Conservation (phyloP, 75 land plant species). For the Picea sitchensis region DNA sequence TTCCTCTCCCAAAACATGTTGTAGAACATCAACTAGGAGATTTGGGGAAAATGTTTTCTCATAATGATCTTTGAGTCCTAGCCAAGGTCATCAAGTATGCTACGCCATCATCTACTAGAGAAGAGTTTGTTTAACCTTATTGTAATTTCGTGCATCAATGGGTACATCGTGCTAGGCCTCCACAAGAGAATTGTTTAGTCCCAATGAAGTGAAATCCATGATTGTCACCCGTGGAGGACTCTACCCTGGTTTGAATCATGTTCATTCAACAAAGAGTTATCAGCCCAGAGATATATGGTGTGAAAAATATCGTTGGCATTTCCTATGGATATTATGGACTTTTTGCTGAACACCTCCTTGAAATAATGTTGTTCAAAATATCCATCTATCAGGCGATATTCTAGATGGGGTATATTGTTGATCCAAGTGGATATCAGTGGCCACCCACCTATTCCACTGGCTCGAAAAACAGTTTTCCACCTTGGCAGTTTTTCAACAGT, state of each 20-base stretch:
- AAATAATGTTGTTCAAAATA: constrained; percentile 57
- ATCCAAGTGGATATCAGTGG: too few relatives aligned
- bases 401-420: constrained; percentile 6
- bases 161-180: constrained; percentile 86
- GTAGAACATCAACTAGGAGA: constrained; percentile 41
- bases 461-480: too few relatives aligned
- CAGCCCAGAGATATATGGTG: too few relatives aligned
- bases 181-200: constrained; percentile 77
- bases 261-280: constrained; percentile 61
- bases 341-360: too few relatives aligned
- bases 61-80: constrained; percentile 78
- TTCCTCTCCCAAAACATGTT: constrained; percentile 28
- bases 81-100: constrained; percentile 79
- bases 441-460: too few relatives aligned
- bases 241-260: constrained; percentile 94
- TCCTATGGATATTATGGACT: too few relatives aligned
- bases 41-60: constrained; percentile 47
- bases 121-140: constrained; percentile 65
- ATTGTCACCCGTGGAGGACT: constrained; percentile 94
- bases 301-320: too few relatives aligned
- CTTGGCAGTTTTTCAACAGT: too few relatives aligned
- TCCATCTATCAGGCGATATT: constrained; percentile 87
- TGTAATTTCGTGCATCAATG: constrained; percentile 72
- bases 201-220: constrained; percentile 80
- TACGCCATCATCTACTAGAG: constrained; percentile 71